Base-by-base conservation (phyloP, 2,329 filamentous ascomycete genomes). In the Akanthomyces uredinophilus region DNA sequence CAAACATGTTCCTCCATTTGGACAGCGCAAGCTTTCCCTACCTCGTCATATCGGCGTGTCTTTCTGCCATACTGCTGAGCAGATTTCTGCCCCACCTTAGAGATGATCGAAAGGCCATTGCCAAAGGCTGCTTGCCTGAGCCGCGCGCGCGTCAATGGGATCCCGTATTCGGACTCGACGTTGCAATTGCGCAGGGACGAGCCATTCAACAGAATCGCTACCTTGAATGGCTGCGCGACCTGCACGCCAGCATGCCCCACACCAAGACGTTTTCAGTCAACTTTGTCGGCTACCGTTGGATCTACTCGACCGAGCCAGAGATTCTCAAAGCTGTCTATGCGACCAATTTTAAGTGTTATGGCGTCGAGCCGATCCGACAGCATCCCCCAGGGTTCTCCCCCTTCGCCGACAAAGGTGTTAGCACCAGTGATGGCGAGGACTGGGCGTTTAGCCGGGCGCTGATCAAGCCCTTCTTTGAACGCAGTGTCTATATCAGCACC, bases 321-420 rank as follows among this genome's bases (percentile, higher is more conserved):
- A 66, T 65, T 51, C 61, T 68, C 55, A 68, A 68, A 35, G 66
- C 65, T 2, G 65, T 68, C 64, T 66, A 64, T 4, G 66, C 66
- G 7, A 67, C 66, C 24, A 66, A 67, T 20, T 67, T 67, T 50
- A 60, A 64, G n/a, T 63, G 65, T 32, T 67, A 66, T 52, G 65
- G 66, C 14, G 61, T 68, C 22, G 66, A 68, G 46, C 66, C 66
- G 0, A 68, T 67, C 29, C 64, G 66, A 11, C 65, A 64, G 5
- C 61, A 68, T 2, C 65, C 66, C 6, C 63, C 63, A 1, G 65
- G 65, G 2, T 62, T 62, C 2, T 63, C 64, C 49, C 66, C 66
- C 0, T 68, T 68, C 27, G 66, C 66, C 18, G 58, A 67, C 32
- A 68, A 68, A 24, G 51, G 62, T 16, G 53, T 61, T 32, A 61